Evolutionary conservation across 371 early-diverging fungal species (phyloP).

Genomic region (Mortierella sp.): DNA sequence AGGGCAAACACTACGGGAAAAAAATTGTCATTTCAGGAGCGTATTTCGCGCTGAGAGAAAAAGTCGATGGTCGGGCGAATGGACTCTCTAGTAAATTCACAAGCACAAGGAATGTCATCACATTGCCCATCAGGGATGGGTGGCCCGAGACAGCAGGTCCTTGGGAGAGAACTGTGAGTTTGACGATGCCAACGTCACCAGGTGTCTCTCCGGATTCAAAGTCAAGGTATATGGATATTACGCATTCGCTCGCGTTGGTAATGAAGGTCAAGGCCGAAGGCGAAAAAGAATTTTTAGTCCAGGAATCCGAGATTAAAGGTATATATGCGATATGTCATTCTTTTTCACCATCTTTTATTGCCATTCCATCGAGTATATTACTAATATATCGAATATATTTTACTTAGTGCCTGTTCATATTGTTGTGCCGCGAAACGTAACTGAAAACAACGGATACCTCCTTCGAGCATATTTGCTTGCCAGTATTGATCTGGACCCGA

Average conservation of each 20-base stretch:
- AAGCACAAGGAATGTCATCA: background rate
- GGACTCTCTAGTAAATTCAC: background rate
- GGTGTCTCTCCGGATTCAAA: background rate
- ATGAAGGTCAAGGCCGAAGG: slow-evolving; percentile 13
- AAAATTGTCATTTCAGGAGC: background rate
- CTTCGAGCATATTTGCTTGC: background rate
- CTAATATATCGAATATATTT: background rate
- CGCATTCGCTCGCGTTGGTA: background rate
- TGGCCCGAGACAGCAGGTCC: background rate
- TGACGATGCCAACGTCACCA: slow-evolving; percentile 8
- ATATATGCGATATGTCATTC: background rate
- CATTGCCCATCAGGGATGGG: slow-evolving; percentile 3
- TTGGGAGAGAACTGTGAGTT: slow-evolving; percentile 9
- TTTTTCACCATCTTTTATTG: background rate
- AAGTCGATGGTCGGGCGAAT: background rate
- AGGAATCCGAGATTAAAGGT: background rate
- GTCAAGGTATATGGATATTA: slow-evolving; percentile 5
- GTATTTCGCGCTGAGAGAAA: slow-evolving; percentile 11
- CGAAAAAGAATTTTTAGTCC: background rate
- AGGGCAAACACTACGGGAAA: background rate
- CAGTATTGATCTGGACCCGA: too few species aligned
- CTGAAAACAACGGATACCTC: background rate
- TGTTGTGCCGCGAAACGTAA: background rate
- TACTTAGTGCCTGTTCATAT: background rate
- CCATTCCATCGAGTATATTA: background rate